These are phyloP conservation scores for Ocimum tenuiflorum DNA, from an alignment of 257 asterid genomes.

Conservation along the genomic window DNA sequence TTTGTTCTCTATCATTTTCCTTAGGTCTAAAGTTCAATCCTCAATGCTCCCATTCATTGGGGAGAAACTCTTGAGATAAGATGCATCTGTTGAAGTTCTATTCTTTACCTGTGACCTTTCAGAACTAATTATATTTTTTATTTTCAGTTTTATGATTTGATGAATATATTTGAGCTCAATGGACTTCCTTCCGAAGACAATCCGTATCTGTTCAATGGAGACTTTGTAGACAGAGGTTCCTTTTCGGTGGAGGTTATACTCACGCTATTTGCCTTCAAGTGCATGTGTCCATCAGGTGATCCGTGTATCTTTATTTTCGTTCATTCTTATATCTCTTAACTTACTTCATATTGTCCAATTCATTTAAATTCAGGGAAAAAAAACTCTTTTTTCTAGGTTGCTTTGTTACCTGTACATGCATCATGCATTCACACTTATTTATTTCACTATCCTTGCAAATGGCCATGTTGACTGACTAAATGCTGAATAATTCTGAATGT, in stretches of 20 bases:
- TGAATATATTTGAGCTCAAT: slow-evolving; percentile 94
- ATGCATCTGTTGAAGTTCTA: background rate
- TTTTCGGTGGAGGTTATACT: slow-evolving; percentile 90
- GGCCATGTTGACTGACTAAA: background rate
- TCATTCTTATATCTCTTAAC: slow-evolving; percentile 1
- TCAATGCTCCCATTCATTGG: background rate
- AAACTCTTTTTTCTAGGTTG: background rate
- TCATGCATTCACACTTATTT: background rate
- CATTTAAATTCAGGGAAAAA: background rate
- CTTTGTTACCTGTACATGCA: slow-evolving; percentile 3
- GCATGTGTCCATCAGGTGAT: slow-evolving; percentile 96
- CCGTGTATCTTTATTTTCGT: background rate
- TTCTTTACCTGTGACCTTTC: background rate
- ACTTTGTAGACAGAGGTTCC: slow-evolving; percentile 97
- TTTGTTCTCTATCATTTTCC: background rate
- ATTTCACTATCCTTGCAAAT: background rate
- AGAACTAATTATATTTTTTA: slow-evolving; percentile 18
- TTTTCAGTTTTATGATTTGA: slow-evolving; percentile 86
- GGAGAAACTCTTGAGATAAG: background rate
- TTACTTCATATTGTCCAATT: background rate
- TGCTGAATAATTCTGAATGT: slow-evolving; percentile 5
- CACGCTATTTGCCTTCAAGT: slow-evolving; percentile 90
- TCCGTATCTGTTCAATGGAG: slow-evolving; percentile 97
- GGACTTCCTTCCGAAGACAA: slow-evolving; percentile 97
- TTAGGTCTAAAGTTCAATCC: background rate